phyloP scores from a whole-genome alignment of 2,329 filamentous ascomycete species.

The Xylariaceae sp. region DNA sequence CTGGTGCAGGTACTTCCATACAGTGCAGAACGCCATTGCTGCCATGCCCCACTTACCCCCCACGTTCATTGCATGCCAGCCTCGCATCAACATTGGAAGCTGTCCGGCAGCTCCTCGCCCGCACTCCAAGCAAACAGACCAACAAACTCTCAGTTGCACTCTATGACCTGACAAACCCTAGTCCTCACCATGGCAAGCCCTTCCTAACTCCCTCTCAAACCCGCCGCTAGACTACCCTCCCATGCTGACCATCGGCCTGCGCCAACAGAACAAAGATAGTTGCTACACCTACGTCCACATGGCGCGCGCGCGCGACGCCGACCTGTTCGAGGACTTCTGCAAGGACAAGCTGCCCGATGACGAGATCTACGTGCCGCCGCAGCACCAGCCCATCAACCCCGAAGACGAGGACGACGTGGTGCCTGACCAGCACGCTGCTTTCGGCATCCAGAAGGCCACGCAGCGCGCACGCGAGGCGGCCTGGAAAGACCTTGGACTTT shows the following conservation, averaged over 20 bases:
- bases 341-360: constrained; percentile 67
- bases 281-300: constrained; percentile 73
- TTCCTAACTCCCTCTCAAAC: background rate
- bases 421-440: constrained; percentile 82
- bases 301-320: constrained; percentile 65
- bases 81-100: too few species aligned
- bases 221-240: too few species aligned
- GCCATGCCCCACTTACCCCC: too few species aligned
- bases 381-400: constrained; percentile 78
- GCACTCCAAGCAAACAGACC: too few species aligned
- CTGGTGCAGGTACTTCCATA: too few species aligned
- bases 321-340: constrained; percentile 75
- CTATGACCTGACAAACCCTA: too few species aligned
- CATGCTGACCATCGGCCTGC: too few species aligned
- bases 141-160: too few species aligned
- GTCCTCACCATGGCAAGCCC: too few species aligned
- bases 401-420: constrained; percentile 88
- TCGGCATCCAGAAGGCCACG: constrained; percentile 78
- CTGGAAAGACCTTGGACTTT: constrained; percentile 77
- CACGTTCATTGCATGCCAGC: too few species aligned
- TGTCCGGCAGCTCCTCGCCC: too few species aligned
- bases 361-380: constrained; percentile 76
- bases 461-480: constrained; percentile 66
- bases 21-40: too few species aligned
- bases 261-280: constrained; percentile 65